Evolutionary conservation across 2,329 filamentous ascomycete species (phyloP).

Genomic region (Diaporthe sp.): DNA sequence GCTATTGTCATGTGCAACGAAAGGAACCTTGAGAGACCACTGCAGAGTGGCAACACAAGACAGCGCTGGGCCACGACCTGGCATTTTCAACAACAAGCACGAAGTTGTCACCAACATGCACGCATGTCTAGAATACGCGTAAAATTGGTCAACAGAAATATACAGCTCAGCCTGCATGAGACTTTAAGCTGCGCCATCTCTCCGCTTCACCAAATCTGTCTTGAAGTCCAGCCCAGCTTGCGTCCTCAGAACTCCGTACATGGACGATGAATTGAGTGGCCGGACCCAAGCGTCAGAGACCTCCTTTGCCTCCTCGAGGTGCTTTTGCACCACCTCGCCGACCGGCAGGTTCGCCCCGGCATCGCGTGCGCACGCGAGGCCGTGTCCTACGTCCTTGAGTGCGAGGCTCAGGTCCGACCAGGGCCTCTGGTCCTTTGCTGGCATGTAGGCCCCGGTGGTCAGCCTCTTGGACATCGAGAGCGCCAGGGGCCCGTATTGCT

Average conservation of each 20-base stretch:
- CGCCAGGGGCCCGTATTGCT: constrained; percentile 51
- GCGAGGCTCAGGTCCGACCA: constrained; percentile 61
- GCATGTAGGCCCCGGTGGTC: constrained; percentile 51
- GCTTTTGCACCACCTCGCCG: constrained; percentile 53
- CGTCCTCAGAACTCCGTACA: constrained; percentile 58
- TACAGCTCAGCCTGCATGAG: too few relatives aligned
- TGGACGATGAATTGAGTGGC: constrained; percentile 58
- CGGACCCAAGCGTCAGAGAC: constrained; percentile 52
- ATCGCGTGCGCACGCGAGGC: constrained; percentile 53
- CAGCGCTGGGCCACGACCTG: too few relatives aligned
- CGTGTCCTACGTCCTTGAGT: constrained; percentile 63
- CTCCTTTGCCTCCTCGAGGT: constrained; percentile 53
- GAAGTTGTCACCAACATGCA: too few relatives aligned
- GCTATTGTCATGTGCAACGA: too few relatives aligned
- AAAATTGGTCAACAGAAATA: neutral
- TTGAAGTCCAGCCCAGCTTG: constrained; percentile 57
- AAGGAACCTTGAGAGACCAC: too few relatives aligned
- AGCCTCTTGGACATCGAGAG: constrained; percentile 50
- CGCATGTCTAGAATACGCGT: too few relatives aligned
- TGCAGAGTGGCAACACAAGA: too few relatives aligned
- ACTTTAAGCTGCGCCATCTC: constrained; percentile 38
- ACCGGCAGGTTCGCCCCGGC: constrained; percentile 51
- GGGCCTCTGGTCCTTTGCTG: constrained; percentile 47
- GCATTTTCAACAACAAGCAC: too few relatives aligned
- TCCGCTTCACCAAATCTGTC: constrained; percentile 47